Evolutionary conservation across 495 filamentous ascomycete species (phyloP).

Genomic region (Aspergillus leporis): DNA sequence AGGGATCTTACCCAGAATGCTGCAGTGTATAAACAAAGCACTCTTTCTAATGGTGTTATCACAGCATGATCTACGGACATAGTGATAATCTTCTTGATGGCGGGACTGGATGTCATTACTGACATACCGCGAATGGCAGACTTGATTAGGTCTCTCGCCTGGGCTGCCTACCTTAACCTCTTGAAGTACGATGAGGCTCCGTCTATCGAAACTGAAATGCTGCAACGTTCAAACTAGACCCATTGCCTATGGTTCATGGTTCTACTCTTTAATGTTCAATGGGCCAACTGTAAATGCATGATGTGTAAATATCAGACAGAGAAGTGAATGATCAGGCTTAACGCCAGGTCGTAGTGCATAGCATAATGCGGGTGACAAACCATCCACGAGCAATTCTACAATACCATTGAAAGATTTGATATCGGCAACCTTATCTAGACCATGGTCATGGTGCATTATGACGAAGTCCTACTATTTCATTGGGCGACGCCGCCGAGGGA

Average conservation of each 20-base stretch:
- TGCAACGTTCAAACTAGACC: not conserved
- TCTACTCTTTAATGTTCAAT: not conserved
- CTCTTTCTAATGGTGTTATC: not conserved
- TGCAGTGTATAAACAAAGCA: not conserved
- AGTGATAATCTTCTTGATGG: not conserved
- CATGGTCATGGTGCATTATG: not conserved
- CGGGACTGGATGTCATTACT: too few species aligned
- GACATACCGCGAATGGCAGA: too few species aligned
- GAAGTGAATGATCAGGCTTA: not conserved
- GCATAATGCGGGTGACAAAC: not conserved
- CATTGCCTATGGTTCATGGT: not conserved
- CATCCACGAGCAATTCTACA: not conserved
- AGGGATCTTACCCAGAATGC: not conserved
- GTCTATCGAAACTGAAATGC: not conserved
- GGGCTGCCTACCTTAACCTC: not conserved
- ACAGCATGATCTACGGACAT: not conserved
- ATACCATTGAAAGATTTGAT: not conserved
- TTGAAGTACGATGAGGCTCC: not conserved
- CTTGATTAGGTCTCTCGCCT: not conserved
- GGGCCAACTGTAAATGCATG: not conserved
- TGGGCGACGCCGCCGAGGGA: constrained; percentile 17
- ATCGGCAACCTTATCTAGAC: not conserved
- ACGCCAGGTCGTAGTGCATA: not conserved
- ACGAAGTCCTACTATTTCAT: constrained; percentile 6
- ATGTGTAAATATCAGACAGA: not conserved